A percentile compares a stretch with the other conserved stretches of the same genome.
Evolutionary conservation across 331 rosid genomes (phyloP).

Genomic region (Cydonia oblonga): DNA sequence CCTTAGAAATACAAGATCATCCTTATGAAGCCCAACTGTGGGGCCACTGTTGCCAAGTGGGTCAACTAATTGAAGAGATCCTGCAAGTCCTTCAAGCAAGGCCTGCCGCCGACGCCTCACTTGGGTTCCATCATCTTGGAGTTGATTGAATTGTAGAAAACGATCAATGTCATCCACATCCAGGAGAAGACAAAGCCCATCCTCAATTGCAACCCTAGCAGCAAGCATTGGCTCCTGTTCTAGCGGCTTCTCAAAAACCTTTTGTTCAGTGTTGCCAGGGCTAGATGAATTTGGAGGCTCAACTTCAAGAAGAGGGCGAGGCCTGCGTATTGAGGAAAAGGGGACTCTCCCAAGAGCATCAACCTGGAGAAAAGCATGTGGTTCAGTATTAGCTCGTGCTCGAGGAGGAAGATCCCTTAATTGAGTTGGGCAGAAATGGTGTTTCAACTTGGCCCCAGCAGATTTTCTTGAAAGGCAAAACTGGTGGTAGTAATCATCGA

Average conservation of each 20-base stretch:
- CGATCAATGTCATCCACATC: conserved; percentile 91
- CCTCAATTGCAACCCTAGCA: conserved; percentile 82
- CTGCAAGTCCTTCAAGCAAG: conserved; percentile 69
- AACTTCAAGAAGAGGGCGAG: conserved; percentile 87
- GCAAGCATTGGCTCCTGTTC: conserved; percentile 93
- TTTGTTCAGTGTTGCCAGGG: conserved; percentile 46
- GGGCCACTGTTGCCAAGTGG: conserved; percentile 70
- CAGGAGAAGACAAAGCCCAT: conserved; percentile 87
- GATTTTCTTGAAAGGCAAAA: conserved; percentile 69
- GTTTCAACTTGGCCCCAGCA: conserved; percentile 57
- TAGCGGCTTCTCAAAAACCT: conserved; percentile 70
- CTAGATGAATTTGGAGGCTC: conserved; percentile 54
- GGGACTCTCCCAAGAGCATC: conserved; percentile 94
- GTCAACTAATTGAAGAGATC: conserved; percentile 78
- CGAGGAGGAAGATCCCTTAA: conserved; percentile 76
- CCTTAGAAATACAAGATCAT: conserved; percentile 73
- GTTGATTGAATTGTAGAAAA: conserved; percentile 62
- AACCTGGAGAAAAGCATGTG: conserved; percentile 90
- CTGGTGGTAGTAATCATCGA: conserved; percentile 90
- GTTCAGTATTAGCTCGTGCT: conserved; percentile 59
- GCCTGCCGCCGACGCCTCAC: conserved; percentile 56
- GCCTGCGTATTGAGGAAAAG: conserved; percentile 87
- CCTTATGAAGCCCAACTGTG: conserved; percentile 63
- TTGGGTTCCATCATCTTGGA: conserved; percentile 65
- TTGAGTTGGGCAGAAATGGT: conserved; percentile 71